Percentiles rank a stretch among this genome's conserved stretches.
phyloP scores from a whole-genome alignment of 164 flowering plant species.

The Tetrastigma voinierianum region DNA sequence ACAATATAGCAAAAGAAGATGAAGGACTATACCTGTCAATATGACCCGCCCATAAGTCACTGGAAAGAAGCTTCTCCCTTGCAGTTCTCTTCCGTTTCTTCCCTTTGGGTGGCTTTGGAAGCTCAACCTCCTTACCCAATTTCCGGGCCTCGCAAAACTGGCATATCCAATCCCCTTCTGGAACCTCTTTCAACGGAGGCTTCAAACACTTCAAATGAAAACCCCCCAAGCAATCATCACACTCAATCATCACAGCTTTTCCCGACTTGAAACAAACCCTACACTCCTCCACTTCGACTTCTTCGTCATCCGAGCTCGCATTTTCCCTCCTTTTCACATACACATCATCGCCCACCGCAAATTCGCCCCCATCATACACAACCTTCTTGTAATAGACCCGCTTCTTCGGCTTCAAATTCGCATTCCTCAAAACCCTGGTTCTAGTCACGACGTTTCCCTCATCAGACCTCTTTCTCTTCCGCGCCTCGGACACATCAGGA shows the following conservation, averaged over 20 bases:
- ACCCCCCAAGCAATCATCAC: conserved; percentile 89
- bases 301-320: conserved; percentile 72
- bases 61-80: conserved; percentile 85
- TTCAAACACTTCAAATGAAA: conserved; percentile 88
- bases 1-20: neutral
- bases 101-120: conserved; percentile 70
- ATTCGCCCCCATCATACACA: conserved; percentile 74
- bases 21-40: conserved; percentile 58
- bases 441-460: conserved; percentile 6
- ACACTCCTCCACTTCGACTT: conserved; percentile 81
- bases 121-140: conserved; percentile 45
- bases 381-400: conserved; percentile 69
- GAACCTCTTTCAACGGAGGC: conserved; percentile 80
- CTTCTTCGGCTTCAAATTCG: conserved; percentile 4
- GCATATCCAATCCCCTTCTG: conserved; percentile 95
- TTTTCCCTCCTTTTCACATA: conserved; percentile 91
- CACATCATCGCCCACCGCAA: conserved; percentile 79
- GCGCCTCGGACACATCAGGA: conserved; percentile 24
- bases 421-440: conserved; percentile 5
- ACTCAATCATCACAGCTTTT: conserved; percentile 73
- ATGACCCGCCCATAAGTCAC: conserved; percentile 86
- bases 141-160: conserved; percentile 67
- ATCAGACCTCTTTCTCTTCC: conserved; percentile 23
- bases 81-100: conserved; percentile 65
- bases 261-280: conserved; percentile 72